Conservation (phyloP, 1,139 yeast species). For the Debaryomyces subglobosus region DNA sequence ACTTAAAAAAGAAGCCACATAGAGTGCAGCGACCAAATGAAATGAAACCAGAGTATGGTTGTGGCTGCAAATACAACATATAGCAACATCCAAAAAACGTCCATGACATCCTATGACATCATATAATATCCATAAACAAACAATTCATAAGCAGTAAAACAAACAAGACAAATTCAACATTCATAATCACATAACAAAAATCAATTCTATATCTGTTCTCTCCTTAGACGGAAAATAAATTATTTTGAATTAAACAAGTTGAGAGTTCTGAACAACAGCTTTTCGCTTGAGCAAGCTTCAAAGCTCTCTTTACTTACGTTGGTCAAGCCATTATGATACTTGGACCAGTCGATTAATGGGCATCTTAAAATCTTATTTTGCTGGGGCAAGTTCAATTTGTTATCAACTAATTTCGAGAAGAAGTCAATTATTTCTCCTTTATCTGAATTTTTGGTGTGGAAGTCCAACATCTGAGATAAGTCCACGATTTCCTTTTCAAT, state of each 20-base stretch:
- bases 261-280: conserved; percentile 31
- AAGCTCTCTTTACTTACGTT: conserved; percentile 17
- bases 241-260: conserved; percentile 24
- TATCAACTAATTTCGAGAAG: conserved; percentile 32
- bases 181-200: conserved; percentile 2
- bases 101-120: neutral
- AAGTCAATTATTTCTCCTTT: conserved; percentile 32
- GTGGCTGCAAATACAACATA: neutral
- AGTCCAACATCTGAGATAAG: conserved; percentile 30
- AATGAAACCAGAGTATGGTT: conserved; percentile 3
- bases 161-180: conserved; percentile 4
- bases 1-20: conserved; percentile 5
- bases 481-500: conserved; percentile 38
- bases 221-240: neutral
- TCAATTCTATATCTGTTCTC: conserved; percentile 1
- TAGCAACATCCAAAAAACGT: neutral
- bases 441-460: conserved; percentile 18
- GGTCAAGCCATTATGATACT: conserved; percentile 25
- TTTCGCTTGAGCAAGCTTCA: conserved; percentile 16
- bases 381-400: conserved; percentile 39
- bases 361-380: conserved; percentile 38
- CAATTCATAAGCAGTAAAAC: conserved; percentile 1
- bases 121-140: conserved; percentile 4
- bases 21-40: neutral
- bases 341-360: conserved; percentile 44